Evolutionary conservation across 1,284 basidiomycete species (phyloP).

Genomic region (Apiotrichum brassicae): DNA sequence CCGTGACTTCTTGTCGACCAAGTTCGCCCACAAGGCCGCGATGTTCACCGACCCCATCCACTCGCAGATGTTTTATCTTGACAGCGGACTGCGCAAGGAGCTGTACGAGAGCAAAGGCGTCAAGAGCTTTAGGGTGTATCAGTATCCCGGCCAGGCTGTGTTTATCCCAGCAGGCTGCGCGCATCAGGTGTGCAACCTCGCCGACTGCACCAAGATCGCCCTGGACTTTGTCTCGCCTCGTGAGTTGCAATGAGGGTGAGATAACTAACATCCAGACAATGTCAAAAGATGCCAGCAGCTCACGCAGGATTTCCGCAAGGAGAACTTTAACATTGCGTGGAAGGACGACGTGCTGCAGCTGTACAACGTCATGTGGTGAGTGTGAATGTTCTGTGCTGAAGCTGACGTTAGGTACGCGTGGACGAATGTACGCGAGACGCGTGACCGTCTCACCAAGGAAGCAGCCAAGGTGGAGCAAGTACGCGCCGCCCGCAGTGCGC

Average conservation of each 20-base stretch:
- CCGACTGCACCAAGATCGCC: constrained; percentile 94
- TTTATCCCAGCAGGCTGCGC: constrained; percentile 95
- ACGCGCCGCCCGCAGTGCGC: constrained; percentile 14
- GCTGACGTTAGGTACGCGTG: constrained; percentile 37
- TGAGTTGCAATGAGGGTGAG: constrained; percentile 21
- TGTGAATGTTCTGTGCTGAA: neutral
- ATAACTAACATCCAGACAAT: constrained; percentile 56
- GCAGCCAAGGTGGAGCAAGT: constrained; percentile 16
- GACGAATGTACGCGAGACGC: constrained; percentile 33
- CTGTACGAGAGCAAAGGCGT: constrained; percentile 65
- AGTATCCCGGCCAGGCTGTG: constrained; percentile 84
- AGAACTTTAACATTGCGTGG: constrained; percentile 80
- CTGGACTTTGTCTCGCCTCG: constrained; percentile 84
- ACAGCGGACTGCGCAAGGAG: constrained; percentile 60
- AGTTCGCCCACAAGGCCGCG: constrained; percentile 20
- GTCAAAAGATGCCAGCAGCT: constrained; percentile 74
- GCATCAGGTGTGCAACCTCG: constrained; percentile 70
- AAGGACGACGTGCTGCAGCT: constrained; percentile 91
- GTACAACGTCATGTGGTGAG: constrained; percentile 87
- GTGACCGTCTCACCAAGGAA: constrained; percentile 20
- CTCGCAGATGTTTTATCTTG: constrained; percentile 79
- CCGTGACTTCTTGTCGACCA: constrained; percentile 61
- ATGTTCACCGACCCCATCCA: constrained; percentile 73
- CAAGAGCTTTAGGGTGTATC: constrained; percentile 74
- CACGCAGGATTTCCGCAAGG: constrained; percentile 78